Evolutionary conservation across 768 basidiomycete genomes (phyloP).

Genomic region (Chalciporus sphaerocephalus): DNA sequence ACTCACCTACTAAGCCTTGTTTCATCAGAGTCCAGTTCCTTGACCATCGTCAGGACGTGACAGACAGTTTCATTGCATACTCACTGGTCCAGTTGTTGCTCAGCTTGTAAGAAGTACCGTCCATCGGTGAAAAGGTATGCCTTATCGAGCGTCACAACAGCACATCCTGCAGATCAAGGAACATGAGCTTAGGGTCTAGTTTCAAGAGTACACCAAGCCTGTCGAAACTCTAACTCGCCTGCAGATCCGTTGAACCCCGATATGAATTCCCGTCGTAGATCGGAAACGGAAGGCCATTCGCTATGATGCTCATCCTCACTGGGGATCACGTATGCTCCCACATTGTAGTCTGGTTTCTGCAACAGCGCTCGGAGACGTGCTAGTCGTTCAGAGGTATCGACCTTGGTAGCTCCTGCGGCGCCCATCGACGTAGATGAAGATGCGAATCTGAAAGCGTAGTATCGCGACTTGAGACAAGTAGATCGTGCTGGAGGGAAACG

Average conservation of each 20-base stretch:
- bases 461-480: not conserved
- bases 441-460: slow-evolving; percentile 4
- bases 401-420: slow-evolving; percentile 35
- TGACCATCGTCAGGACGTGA: slow-evolving; percentile 5
- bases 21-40: slow-evolving; percentile 95
- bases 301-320: slow-evolving; percentile 93
- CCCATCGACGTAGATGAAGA: slow-evolving; percentile 34
- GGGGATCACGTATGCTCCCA: slow-evolving; percentile 78
- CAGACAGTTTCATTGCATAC: slow-evolving; percentile 14
- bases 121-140: slow-evolving; percentile 94
- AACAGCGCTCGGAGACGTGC: slow-evolving; percentile 65
- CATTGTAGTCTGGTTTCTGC: slow-evolving; percentile 46
- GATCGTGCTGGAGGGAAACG: slow-evolving; percentile 14
- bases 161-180: slow-evolving; percentile 53
- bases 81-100: slow-evolving; percentile 80
- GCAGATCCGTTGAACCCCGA: slow-evolving; percentile 95
- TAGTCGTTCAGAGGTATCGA: slow-evolving; percentile 63
- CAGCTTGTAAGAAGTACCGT: slow-evolving; percentile 90
- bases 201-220: not conserved
- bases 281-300: slow-evolving; percentile 83
- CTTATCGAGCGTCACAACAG: slow-evolving; percentile 62
- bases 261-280: slow-evolving; percentile 81
- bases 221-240: slow-evolving; percentile 42
- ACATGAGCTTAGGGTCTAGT: slow-evolving; percentile 5
- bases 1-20: slow-evolving; percentile 72